Base-by-base conservation (phyloP, 2,329 filamentous ascomycete genomes). In the Xylaria sp. region DNA sequence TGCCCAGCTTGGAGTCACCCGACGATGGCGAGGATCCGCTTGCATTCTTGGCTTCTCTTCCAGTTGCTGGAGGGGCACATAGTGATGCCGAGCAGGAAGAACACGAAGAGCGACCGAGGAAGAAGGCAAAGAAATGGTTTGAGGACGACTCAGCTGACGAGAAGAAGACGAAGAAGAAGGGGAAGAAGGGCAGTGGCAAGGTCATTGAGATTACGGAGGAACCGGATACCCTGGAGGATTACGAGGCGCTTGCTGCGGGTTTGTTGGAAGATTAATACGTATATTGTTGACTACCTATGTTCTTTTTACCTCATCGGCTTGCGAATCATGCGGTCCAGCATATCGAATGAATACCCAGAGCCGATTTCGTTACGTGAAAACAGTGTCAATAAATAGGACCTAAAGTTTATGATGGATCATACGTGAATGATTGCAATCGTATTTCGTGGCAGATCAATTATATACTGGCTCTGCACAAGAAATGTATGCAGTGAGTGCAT, bases 101-200 rank as follows among this genome's bases (percentile, higher is more conserved):
- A 73, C 80, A 79, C 69, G 54, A 60, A 23, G 56, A 56, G 32
- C 83, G 83, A 58, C 84, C 86, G 20, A 82, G 80, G 76, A 92
- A 91, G 85, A 90, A 88, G 80, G 84, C 87, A 69, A 93, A 92
- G 88, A 94, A 94, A 81, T 93, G 91, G 91, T 94, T 94, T 82
- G 85, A 94, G 79, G 87, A 90, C 69, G 90, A 90, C 69, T 87
- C 86, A 1, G 86, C 85, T 15, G 84, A 85, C 58, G 84, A 85
- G 57, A 80, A 76, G 64, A 80, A 80, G 41, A 46, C 5, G 75
- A 80, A 78, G 74, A 82, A 71, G 63, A 84, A 81, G 78, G 82
- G 81, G 52, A 83, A 81, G 77, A 82, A 83, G 65, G 82, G 85
- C 78, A 85, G 84, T 76, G 77, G 79, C 66, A 86, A 85, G 81